Evolutionary conservation across 1,284 basidiomycete genomes (phyloP), one percentile per base, ranked within the genome.

Genomic region (Ganoderma sinense): DNA sequence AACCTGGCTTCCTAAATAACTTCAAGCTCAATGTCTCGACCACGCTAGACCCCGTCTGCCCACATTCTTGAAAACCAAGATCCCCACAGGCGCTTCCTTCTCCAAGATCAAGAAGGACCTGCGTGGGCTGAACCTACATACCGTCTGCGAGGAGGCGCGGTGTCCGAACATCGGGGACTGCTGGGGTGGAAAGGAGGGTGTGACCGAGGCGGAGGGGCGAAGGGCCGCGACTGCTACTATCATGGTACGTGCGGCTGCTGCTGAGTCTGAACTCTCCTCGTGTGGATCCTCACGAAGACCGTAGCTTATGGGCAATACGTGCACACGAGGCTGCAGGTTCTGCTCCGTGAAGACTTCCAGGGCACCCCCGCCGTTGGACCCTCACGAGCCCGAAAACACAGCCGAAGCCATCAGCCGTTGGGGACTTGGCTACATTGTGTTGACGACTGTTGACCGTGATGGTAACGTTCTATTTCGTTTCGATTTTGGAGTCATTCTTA

Each of bases 141-240:
- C 98, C 0, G 98, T 99, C 1, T 99, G 98, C 78, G 98, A 99
- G 81, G 98, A 99, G 82, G 98, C 98, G 33, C 89, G 97, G 71
- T 99, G 98, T 86, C 98, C 98, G 0, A 99, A 99, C 78, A 99
- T 99, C 69, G 98, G 97, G 39, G 97, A 99, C 78, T 99, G 98
- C 81, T 99, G 98, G 98, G 97, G 98, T 63, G 97, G 97, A 1
- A 93, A 91, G 75, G 87, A 91, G 59, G 90, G 88, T 65, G 87
- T 84, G n/a, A 90, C 90, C 26, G 90, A 91, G 67, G 87, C 87
- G 69, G 92, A 93, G 69, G 92, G 91, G 58, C 92, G 93, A 77
- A 91, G 91, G 66, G 89, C 91, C 64, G 98, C 98, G 16, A 99
- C 98, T 8, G 97, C 97, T n/a, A 98, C 97, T 0, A 99, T 99